A percentile compares a stretch with the other conserved stretches of the same genome.
These are phyloP conservation scores for Vanderwaltozyma tropicalis DNA, from an alignment of 805 yeast species.

Conservation along the genomic window DNA sequence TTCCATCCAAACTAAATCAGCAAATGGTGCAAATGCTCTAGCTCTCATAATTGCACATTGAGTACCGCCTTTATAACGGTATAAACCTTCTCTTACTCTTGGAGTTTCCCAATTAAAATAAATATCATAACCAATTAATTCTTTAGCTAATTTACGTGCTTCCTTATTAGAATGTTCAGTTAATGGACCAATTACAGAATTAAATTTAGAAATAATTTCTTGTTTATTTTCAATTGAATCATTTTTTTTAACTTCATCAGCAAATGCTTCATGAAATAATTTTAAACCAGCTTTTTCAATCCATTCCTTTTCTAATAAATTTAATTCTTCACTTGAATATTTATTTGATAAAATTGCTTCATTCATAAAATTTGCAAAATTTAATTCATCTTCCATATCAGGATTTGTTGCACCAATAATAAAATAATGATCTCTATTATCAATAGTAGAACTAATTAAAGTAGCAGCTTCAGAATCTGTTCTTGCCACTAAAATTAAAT, in stretches of 20 bases:
- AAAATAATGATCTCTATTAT: conserved; percentile 88
- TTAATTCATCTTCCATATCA: conserved; percentile 32
- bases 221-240: conserved; percentile 39
- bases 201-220: conserved; percentile 56
- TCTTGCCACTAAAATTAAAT: conserved; percentile 82
- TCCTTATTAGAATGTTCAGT: conserved; percentile 67
- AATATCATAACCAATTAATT: conserved; percentile 69
- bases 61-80: conserved; percentile 92
- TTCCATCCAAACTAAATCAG: conserved; percentile 92
- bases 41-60: conserved; percentile 97
- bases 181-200: conserved; percentile 59
- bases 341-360: conserved; percentile 52
- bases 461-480: conserved; percentile 98
- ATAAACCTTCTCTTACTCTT: conserved; percentile 93
- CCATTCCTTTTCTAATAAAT: conserved; percentile 75
- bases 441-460: conserved; percentile 85
- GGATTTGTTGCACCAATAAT: conserved; percentile 88
- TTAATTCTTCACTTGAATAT: conserved; percentile 59
- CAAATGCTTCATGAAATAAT: conserved; percentile 84
- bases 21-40: conserved; percentile 87
- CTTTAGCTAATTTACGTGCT: conserved; percentile 65
- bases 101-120: conserved; percentile 93
- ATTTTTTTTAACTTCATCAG: conserved; percentile 64
- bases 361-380: conserved; percentile 62
- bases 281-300: conserved; percentile 68